Base-by-base conservation (phyloP, 805 yeast species). In the Myxozyma mucilagina region DNA sequence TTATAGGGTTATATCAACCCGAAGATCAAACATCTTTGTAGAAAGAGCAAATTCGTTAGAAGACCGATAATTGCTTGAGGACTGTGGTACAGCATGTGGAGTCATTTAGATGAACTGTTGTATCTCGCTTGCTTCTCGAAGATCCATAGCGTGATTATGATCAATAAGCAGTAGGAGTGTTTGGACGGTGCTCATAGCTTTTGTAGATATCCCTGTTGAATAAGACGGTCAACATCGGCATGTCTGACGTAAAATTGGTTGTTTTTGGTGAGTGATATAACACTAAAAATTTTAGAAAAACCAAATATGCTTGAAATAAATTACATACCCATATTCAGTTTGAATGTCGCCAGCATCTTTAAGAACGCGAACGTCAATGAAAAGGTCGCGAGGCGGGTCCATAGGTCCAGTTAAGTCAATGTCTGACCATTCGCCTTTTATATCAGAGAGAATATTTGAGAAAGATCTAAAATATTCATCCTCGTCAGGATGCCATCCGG, bases 271-370 rank as follows among this genome's bases (percentile, higher is more conserved):
- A 94, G 76, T 69, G 92, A 92, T 76, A 94, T 91, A 3, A 90
- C 97, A 24, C 78, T 70, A 53, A n/a, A 47, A 11, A 9, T 31
- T 38, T 45, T 41, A 64, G 56, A 34, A 29, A 13, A 11, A 18
- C 29, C 20, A 10, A 39, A 16, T 32, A 18, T 31, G 18, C 14
- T 18, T 20, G 6, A 34, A 16, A 16, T 5, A 29, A 49, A 16
- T 1, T 8, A 47, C 73, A 29, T 54, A 70, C 73, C 97, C 99
- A 69, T 93, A 93, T 72, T 93, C 99, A 0, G 99, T 94, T 71
- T 92, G 97, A 39, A 93, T 90, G 71, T 94, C 98, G 1, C 99
- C 99, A 0, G 96, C 97, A 69, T 93, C 96, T 72, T 88, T 88
- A 54, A 93, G 75, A 7, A 93, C 98, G 60, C 99, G 78, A 4